phyloP scores from a whole-genome alignment of 2,329 filamentous ascomycete genomes.

The Chaetomium olivaceum region DNA sequence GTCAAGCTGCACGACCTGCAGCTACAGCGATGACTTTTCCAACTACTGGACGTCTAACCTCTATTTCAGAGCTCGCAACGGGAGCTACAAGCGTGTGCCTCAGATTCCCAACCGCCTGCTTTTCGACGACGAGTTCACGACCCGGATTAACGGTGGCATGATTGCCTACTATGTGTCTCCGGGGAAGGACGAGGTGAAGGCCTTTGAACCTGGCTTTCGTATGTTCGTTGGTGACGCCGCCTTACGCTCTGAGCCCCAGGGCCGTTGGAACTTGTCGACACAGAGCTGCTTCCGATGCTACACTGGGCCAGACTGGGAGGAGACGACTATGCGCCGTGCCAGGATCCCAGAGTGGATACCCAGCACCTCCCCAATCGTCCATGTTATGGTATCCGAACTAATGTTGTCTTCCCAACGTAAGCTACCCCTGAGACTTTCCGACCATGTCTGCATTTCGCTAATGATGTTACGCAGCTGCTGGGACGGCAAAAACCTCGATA shows the following conservation, averaged over 20 bases:
- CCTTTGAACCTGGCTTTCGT: constrained; percentile 37
- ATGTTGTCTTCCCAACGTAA: constrained; percentile 51
- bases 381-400: constrained; percentile 48
- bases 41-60: constrained; percentile 34
- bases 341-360: constrained; percentile 37
- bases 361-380: constrained; percentile 40
- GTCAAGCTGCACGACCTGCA: constrained; percentile 46
- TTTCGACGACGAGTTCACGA: constrained; percentile 43
- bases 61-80: constrained; percentile 38
- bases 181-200: constrained; percentile 43
- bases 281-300: constrained; percentile 47
- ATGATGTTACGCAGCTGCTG: constrained; percentile 42
- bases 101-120: constrained; percentile 38
- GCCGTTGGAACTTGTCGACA: constrained; percentile 32
- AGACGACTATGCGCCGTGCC: constrained; percentile 42
- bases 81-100: not conserved
- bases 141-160: constrained; percentile 43
- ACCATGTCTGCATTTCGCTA: not conserved
- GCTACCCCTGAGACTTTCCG: constrained; percentile 31
- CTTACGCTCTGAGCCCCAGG: constrained; percentile 34
- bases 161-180: constrained; percentile 48
- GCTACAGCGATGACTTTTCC: constrained; percentile 33
- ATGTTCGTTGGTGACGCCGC: constrained; percentile 45
- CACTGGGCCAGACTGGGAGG: constrained; percentile 45
- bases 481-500: constrained; percentile 50